Percentiles rank a stretch among this genome's conserved stretches.
phyloP scores from a whole-genome alignment of 345 rosid genomes.

The Psidium friedrichsthalianum region DNA sequence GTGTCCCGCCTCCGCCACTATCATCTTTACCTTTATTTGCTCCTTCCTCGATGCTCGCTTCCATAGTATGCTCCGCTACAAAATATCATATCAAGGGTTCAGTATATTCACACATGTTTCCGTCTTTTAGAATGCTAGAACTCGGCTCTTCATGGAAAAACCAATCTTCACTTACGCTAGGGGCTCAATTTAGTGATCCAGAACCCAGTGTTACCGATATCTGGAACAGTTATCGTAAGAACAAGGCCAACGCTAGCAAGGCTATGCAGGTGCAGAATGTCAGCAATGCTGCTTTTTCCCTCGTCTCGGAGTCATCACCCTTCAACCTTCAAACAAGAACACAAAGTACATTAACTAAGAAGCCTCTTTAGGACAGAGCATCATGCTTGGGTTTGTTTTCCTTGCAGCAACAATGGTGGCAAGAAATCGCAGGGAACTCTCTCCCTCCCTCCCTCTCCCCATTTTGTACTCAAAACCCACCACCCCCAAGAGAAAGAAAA shows the following conservation, averaged over 20 bases:
- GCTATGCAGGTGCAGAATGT: conserved; percentile 97
- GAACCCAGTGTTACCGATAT: conserved; percentile 92
- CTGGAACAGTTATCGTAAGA: conserved; percentile 74
- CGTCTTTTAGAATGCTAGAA: not conserved
- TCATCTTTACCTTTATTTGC: conserved; percentile 80
- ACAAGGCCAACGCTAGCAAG: conserved; percentile 91
- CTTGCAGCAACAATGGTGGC: not conserved
- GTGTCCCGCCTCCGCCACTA: conserved; percentile 37
- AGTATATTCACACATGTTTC: not conserved
- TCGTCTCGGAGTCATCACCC: conserved; percentile 84
- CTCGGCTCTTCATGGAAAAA: not conserved
- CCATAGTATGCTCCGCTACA: conserved; percentile 90
- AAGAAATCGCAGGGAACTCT: not conserved
- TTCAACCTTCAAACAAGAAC: conserved; percentile 34
- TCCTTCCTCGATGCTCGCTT: conserved; percentile 83
- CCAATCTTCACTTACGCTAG: conserved; percentile 52
- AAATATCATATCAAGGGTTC: not conserved
- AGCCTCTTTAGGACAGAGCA: not conserved
- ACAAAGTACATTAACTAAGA: not conserved
- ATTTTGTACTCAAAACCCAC: not conserved
- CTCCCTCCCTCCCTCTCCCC: not conserved
- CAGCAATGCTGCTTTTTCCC: conserved; percentile 88
- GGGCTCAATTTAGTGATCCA: conserved; percentile 69
- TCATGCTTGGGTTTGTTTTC: not conserved
- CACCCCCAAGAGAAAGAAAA: not conserved